Evolutionary conservation across 257 asterid species (phyloP), one percentile per base, ranked within the genome.

Genomic region (Anisodus acutangulus): DNA sequence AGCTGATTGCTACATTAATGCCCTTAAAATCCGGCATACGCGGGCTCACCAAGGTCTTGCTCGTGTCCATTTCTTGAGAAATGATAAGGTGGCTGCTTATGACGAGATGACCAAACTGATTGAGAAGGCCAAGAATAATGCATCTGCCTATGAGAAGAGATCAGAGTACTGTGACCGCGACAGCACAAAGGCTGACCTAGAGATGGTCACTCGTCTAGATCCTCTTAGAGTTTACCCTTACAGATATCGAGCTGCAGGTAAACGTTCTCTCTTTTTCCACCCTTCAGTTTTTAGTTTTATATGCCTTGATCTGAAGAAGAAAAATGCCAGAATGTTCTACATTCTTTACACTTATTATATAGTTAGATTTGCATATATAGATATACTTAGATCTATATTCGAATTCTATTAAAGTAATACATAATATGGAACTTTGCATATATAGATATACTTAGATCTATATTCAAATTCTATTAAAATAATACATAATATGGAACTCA

Each of bases 31-130:
- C 87, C 92, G 94, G 87, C 98, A 95, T 80, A 97, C 98, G 8
- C 92, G 99, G 47, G 99, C 99, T 78, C 98, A 97, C 89, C 98
- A 97, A 81, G 99, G 99, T 83, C 98, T 97, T 67, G 99, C 99
- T 57, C 99, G 99, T 19, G 99, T 95, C 86, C 97, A 95, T 91
- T 95, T 68, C 87, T 88, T 97, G 80, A 93, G 90, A 84, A 89
- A 97, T 39, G 98, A 97, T 70, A 97, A 95, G 86, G 90, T 87
- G 63, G 95, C 97, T 41, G 99, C 99, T 1, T 95, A 94, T 69
- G 93, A 93, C 17, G 99, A 97, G 92, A 97, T 97, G 97, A 95
- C 98, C 0, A 93, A 93, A 85, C 91, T 97, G 90, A 94, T 95
- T 53, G 97, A 92, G 80, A 97, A 94, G 89, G 98, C 99, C 31